phyloP scores from a whole-genome alignment of 2,329 filamentous ascomycete species.

The Colletotrichum aenigma region DNA sequence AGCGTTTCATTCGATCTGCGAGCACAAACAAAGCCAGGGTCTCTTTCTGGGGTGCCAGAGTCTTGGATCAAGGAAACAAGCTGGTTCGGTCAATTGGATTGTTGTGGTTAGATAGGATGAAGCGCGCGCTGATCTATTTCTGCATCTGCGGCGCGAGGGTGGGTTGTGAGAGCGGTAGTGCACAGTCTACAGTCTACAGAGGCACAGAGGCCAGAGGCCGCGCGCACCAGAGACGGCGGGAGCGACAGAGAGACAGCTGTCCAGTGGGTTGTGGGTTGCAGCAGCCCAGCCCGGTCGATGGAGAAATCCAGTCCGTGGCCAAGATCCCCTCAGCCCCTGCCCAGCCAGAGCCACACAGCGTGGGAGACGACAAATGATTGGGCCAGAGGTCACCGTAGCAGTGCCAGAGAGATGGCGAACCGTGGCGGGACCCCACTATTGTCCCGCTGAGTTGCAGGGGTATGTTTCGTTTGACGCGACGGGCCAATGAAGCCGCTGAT shows the following conservation, averaged over 20 bases:
- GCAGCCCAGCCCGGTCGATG: not conserved
- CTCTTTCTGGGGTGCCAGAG: not conserved
- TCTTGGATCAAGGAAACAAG: not conserved
- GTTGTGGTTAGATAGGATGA: conserved; percentile 3
- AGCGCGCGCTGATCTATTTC: conserved; percentile 21
- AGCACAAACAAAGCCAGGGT: not conserved
- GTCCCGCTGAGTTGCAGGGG: conserved; percentile 15
- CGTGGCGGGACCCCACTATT: not conserved
- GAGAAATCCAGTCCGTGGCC: not conserved
- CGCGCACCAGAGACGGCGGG: not conserved
- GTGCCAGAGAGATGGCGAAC: not conserved
- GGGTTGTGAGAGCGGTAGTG: not conserved
- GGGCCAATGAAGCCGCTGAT: conserved; percentile 39
- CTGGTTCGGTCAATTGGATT: not conserved
- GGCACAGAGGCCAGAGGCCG: not conserved
- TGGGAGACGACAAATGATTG: not conserved
- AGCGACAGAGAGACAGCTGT: not conserved
- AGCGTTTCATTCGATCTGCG: not conserved
- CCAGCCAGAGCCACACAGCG: not conserved
- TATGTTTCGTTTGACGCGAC: conserved; percentile 18
- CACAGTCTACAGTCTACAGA: not conserved
- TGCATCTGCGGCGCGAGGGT: not conserved
- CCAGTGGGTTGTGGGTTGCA: not conserved
- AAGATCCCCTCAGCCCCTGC: not conserved
- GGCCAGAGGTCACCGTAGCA: not conserved